Base-by-base conservation (phyloP, 345 rosid genomes). In the Murraya paniculata region DNA sequence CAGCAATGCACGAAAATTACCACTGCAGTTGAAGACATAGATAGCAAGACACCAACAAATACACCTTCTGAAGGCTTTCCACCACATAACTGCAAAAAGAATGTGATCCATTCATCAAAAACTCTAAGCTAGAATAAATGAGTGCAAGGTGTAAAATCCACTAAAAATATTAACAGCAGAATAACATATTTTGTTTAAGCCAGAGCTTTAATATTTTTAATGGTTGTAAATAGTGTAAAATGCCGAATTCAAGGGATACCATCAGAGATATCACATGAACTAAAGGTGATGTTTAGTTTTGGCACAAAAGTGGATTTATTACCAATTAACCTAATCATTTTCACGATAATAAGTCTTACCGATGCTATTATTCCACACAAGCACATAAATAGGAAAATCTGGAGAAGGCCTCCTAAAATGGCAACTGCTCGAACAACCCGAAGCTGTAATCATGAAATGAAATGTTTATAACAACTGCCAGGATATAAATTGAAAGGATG, bases 11-110 rank as follows among this genome's bases (percentile, higher is more conserved):
- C 45, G 35, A 71, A 79, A 25, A 73, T 86, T 89, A 94, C 98
- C 97, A 94, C 98, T 31, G 98, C 98, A 71, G 98, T 94, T 21
- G 97, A 94, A 82, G 98, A 94, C 98, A 94, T 92, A 35, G 98
- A 94, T 74, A 94, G 91, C 81, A 94, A 91, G 71, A 88, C 94
- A 27, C 98, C 98, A 41, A 94, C 95, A 82, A 94, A 94, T 68
- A 94, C 86, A 68, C 98, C 98, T 85, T 94, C 98, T 62, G 98
- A 88, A 81, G 92, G 89, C 81, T 89, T 90, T 78, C 95, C 98
- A 66, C 98, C 98, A 41, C 97, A 94, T 84, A 94, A 88, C 98
- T 94, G 87, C 86, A 87, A 84, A 74, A 79, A 62, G 55, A 73
- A 88, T 30, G 55, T 68, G 75, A 80, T 73, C 69, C 38, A 74